A percentile compares a stretch with the other conserved stretches of the same genome.
These are phyloP conservation scores for Termitomyces eurrhizus DNA, from an alignment of 768 basidiomycete species.

Conservation along the genomic window DNA sequence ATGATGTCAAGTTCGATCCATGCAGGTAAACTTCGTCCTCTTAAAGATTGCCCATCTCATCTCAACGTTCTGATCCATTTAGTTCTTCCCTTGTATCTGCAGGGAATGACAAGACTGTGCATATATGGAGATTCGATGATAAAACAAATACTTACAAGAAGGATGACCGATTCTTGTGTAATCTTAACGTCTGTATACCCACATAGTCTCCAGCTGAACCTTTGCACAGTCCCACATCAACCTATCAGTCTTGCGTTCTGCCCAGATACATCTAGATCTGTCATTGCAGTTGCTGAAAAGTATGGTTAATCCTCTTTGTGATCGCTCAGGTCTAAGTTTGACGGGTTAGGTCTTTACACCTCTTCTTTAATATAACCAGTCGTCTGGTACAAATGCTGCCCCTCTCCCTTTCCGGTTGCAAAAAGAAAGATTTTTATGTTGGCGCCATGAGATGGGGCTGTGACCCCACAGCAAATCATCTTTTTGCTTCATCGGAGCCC, in stretches of 20 bases:
- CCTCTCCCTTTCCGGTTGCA: constrained; percentile 15
- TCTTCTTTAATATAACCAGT: neutral
- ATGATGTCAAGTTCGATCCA: constrained; percentile 54
- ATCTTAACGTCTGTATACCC: neutral
- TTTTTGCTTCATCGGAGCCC: constrained; percentile 61
- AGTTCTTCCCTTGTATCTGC: constrained; percentile 22
- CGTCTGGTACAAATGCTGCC: constrained; percentile 2
- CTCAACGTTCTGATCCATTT: neutral
- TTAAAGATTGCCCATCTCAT: neutral
- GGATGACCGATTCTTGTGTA: constrained; percentile 3
- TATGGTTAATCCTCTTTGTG: too few species aligned
- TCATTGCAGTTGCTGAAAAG: too few species aligned
- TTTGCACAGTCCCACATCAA: constrained; percentile 19
- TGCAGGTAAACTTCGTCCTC: constrained; percentile 31
- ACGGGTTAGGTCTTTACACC: too few species aligned
- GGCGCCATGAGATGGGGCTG: constrained; percentile 55
- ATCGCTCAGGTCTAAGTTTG: too few species aligned
- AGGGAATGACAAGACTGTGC: too few species aligned
- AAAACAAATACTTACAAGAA: constrained; percentile 11
- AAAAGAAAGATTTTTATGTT: constrained; percentile 22
- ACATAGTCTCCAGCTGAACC: neutral
- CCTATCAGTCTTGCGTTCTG: constrained; percentile 45
- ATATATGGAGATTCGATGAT: constrained; percentile 5
- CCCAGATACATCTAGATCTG: constrained; percentile 28
- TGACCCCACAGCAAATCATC: constrained; percentile 28